Base-by-base conservation (phyloP, 2,329 filamentous ascomycete species). In the Pezicula neosporulosa region DNA sequence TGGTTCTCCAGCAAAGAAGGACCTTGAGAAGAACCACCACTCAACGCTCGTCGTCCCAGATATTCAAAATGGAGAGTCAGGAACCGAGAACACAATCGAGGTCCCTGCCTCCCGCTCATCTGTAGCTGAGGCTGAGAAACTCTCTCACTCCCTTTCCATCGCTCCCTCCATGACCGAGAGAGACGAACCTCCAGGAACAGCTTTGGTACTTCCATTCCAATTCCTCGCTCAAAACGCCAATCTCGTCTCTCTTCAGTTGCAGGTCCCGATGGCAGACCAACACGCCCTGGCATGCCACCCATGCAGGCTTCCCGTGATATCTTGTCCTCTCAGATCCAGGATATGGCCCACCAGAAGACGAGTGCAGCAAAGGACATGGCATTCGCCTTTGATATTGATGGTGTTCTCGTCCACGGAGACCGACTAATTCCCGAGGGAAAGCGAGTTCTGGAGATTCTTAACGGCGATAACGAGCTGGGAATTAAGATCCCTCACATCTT, bases 401-500 rank as follows among this genome's bases (percentile, higher is more conserved):
- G 86, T 73, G 86, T 90, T 52, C 76, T 90, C 21, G 86, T 89
- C 51, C 86, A 89, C 69, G 85, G 85, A 63, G 85, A 86, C 70
- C 76, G 85, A 52, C 71, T 87, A 52, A 89, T 89, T 56, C 83
- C 83, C 39, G 80, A 88, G 70, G 85, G 83, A 54, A 75, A 80
- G 63, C 77, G 81, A 52, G 82, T 80, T 13, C 78, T 89, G 37
- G 81, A 86, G 67, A 87, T 89, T 67, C 75, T 89, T 47, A 89
- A 89, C 68, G 86, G 85, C 44, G 84, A 88, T 70, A 88, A 88
- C 70, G 83, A 90, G 72, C 81, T 90, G 46, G 86, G 86, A 54
- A 89, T 90, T 74, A 88, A 86, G 77, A 89, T 90, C 54, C 77
- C 85, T 54, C 75, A 89, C 74, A 88, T 89, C 66, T 85, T 89